Evolutionary conservation across 2,329 filamentous ascomycete species (phyloP), one percentile per base, ranked within the genome.

Genomic region (Monosporascus sp.): DNA sequence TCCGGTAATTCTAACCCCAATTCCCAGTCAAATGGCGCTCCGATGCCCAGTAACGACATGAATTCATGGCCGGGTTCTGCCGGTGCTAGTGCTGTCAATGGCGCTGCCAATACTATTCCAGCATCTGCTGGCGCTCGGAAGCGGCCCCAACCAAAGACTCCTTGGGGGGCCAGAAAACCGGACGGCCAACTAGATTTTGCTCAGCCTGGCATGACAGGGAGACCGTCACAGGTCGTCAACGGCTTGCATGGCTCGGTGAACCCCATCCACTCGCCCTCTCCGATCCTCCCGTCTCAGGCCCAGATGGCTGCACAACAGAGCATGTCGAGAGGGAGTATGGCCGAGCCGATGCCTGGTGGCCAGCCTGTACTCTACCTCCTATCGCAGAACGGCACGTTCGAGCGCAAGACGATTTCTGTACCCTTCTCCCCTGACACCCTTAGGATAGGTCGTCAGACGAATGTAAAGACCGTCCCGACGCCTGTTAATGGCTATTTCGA

Each of bases 401-500:
- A 97, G 70, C 87, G 91, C 65, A 99, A 99, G 74, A 94, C 92
- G 44, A 97, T 99, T 62, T 89, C 83, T 36, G 90, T 99, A 2
- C 94, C 94, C 0, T 96, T 89, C 68, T 89, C 83, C 59, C 94
- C 94, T n/a, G 93, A 97, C n/a, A 88, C 89, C 41, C 78, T 99
- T 49, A 86, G 91, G 58, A 96, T 99, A 66, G 94, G 94, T 45
- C 88, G 94, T 48, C 94, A 99, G 72, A 99, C 94, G 20, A 99
- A 99, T 71, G 89, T 90, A 60, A 97, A 96, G 72, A 97, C 94
- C 0, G 82, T 95, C 14, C 94, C 94, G 0, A 96, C 92, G 0
- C 86, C 90, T 0, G 75, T 86, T 56, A 99, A 99, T 72, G 94
- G 94, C 37, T 99, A 89, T 71, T 99, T 99, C 66, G 94, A 99